Base-by-base conservation (phyloP, 2,329 filamentous ascomycete species). In the Aureobasidium melanogenum region DNA sequence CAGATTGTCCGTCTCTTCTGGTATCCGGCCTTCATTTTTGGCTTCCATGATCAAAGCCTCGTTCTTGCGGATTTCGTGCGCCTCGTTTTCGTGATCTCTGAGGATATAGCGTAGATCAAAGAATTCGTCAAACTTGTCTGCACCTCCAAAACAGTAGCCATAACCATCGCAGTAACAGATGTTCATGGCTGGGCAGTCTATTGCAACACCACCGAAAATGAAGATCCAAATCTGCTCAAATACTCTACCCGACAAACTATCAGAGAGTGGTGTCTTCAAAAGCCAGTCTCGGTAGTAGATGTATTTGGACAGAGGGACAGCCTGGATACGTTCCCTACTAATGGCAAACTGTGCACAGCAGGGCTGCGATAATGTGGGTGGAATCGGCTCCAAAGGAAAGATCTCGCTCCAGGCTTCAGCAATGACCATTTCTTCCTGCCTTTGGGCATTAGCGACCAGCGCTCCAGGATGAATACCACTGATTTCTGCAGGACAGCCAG, bases 171-270 rank as follows among this genome's bases (percentile, higher is more conserved):
- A 87, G 63, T 84, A 84, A 71, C 85, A 87, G 0, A 80, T 71
- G 61, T 81, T 76, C 71, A 84, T 80, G 48, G 73, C 71, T 0
- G 80, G 79, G 65, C 81, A 83, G 57, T 76, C 74, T 10, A 78
- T 69, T 5, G 76, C 73, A 17, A 74, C 63, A 1, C 79, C 80
- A 0, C 82, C 81, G 68, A 86, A 87, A 15, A 86, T 76, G 62
- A 79, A 83, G 63, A 85, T 83, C 84, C 84, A 87, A 1, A 85
- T 71, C 67, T 86, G 86, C 69, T 87, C 84, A 75, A 83, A 86
- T 17, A 86, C 76, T 2, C 84, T 77, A 2, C 84, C 84, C 14
- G 80, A 81, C 22, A 85, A 74, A 44, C 77, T 78, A 67, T 86
- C 82, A 24, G 72, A 74, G 32, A 86, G 68, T 22, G 79, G 74